phyloP scores from a whole-genome alignment of 768 basidiomycete species.

The Agaricus bisporus region DNA sequence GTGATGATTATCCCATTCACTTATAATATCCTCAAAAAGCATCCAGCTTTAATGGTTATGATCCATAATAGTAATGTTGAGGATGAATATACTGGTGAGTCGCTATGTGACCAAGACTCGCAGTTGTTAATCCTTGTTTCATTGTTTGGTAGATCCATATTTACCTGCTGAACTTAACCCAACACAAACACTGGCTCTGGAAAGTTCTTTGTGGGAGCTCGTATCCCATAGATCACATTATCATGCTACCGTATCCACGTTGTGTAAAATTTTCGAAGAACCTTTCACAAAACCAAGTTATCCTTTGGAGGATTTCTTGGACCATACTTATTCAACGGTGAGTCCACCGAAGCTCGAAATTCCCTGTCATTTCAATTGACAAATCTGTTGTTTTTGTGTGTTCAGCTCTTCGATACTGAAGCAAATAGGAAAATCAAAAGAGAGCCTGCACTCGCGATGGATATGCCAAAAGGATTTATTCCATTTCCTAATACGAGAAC shows the following conservation, averaged over 20 bases:
- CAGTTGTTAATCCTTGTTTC: not conserved
- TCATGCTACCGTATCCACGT: conserved; percentile 77
- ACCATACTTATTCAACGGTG: conserved; percentile 87
- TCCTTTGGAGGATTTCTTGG: conserved; percentile 91
- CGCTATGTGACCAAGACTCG: not conserved
- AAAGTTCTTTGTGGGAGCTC: conserved; percentile 93
- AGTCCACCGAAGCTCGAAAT: conserved; percentile 15
- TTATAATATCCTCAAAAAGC: conserved; percentile 89
- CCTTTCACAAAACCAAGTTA: conserved; percentile 93
- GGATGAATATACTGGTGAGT: conserved; percentile 28
- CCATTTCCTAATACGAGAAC: conserved; percentile 16
- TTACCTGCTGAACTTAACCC: conserved; percentile 63
- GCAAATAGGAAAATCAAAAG: conserved; percentile 71
- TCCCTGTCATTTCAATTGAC: not conserved
- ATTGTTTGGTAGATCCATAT: conserved; percentile 54
- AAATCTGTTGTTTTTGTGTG: not conserved
- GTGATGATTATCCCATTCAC: conserved; percentile 89
- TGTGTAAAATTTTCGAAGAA: conserved; percentile 81
- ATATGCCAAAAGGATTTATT: conserved; percentile 26
- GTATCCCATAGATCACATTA: conserved; percentile 77
- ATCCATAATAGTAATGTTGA: conserved; percentile 62
- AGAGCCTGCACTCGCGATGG: conserved; percentile 57
- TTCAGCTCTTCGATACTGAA: conserved; percentile 84
- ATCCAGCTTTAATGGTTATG: conserved; percentile 90
- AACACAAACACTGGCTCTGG: conserved; percentile 68